Evolutionary conservation across 495 filamentous ascomycete species (phyloP).

Genomic region (Aspergillus sclerotiicarbonarius): DNA sequence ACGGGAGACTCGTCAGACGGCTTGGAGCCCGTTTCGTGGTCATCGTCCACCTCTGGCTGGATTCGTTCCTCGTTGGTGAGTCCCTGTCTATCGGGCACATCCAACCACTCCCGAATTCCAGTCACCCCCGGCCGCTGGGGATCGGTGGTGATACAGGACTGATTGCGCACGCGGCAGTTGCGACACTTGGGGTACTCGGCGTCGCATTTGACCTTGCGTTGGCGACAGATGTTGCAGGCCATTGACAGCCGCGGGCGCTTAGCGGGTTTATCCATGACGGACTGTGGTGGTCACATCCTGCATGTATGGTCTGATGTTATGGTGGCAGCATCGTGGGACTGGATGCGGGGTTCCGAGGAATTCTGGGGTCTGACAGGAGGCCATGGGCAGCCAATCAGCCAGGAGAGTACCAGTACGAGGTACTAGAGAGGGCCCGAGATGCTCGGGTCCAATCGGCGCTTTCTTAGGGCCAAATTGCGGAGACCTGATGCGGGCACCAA

Average conservation of each 20-base stretch:
- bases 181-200: constrained; percentile 17
- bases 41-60: no score
- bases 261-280: constrained; percentile 13
- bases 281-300: not conserved
- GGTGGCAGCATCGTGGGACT: no score
- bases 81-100: constrained; percentile 7
- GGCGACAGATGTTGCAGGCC: constrained; percentile 18
- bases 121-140: constrained; percentile 14
- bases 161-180: constrained; percentile 16
- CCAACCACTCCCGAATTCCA: constrained; percentile 16
- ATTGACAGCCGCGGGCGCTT: constrained; percentile 18
- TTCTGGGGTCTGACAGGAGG: no score
- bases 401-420: no score
- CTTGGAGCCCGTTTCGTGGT: not conserved
- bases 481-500: no score
- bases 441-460: constrained; percentile 7
- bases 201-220: constrained; percentile 20
- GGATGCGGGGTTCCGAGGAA: constrained; percentile 11
- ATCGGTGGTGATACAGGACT: constrained; percentile 17
- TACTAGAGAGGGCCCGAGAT: not conserved
- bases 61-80: no score
- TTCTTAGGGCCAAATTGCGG: no score
- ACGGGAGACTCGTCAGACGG: constrained; percentile 12
- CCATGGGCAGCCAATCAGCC: no score
- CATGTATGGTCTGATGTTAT: not conserved